phyloP scores from a whole-genome alignment of 257 asterid genomes.

The Fraxinus cuspidata region DNA sequence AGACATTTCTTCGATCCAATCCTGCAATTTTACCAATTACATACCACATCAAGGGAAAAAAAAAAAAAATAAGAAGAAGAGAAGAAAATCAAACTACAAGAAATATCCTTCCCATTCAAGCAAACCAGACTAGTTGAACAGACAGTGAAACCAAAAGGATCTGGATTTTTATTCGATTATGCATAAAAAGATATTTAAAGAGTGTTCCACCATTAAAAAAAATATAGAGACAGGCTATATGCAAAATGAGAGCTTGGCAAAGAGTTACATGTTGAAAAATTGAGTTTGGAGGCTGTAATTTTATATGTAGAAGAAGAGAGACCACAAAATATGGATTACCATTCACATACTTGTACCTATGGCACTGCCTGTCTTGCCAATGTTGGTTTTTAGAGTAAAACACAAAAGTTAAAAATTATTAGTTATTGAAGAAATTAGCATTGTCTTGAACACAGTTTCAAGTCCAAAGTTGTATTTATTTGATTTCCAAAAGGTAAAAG shows the following conservation, averaged over 20 bases:
- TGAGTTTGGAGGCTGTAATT: neutral
- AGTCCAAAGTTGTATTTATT: constrained; percentile 1
- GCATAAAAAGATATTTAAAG: neutral
- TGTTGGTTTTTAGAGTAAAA: neutral
- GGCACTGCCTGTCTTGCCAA: neutral
- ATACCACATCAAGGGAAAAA: constrained; percentile 10
- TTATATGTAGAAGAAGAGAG: neutral
- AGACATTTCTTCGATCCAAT: constrained; percentile 98
- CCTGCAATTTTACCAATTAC: constrained; percentile 55
- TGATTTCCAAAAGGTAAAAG: neutral
- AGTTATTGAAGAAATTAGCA: neutral
- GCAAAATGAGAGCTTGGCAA: neutral
- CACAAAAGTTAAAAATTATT: neutral
- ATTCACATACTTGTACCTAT: neutral
- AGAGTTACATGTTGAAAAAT: neutral
- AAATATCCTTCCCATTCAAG: neutral
- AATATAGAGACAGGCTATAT: neutral
- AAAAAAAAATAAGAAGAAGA: too few relatives aligned
- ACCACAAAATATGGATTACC: neutral
- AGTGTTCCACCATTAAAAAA: neutral
- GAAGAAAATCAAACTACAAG: neutral
- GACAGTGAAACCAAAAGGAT: neutral
- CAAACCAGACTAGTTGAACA: neutral
- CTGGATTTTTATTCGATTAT: neutral
- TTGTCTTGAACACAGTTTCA: neutral